Base-by-base conservation (phyloP, 2,329 filamentous ascomycete genomes). In the Acarospora socialis region DNA sequence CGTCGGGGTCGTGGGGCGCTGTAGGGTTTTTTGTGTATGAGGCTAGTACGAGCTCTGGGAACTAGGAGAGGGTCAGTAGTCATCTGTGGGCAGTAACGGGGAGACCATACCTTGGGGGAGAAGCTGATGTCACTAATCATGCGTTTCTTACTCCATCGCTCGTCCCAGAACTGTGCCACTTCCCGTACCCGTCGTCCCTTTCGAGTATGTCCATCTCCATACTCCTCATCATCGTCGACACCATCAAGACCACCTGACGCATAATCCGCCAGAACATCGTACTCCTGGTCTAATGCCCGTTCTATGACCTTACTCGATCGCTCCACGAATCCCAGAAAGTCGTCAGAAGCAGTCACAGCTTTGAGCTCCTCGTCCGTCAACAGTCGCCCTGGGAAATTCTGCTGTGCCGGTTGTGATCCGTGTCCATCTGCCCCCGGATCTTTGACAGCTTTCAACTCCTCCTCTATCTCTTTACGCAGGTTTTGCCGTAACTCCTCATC, bases 21-120 rank as follows among this genome's bases (percentile, higher is more conserved):
- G 87, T 81, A 4, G 87, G 83, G 51, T 94, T 94, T 60, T 95
- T 98, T 34, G 90, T 98, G 56, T 98, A 95, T 3, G 90, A 82
- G 18, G 90, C 86, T 28, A 95, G 73, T 28, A 98, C 66, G 21
- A 98, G 70, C 57, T 98, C 90, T 16, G 81, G 82, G 49, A 90
- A 92, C 64, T 74, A 42, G 12, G 38, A 7, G 38, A 7, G 13
- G 9, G 23, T 5, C 10, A 21, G 7, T 20, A 24, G 6, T 12
- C 12, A 14, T 27, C 21, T 21, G 6, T 7, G 14, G 7, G 20
- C 9, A 16, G 13, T n/a, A n/a, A 34, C 12, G n/a, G 15, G 16
- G 28, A 18, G 4, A 19, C 31, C 49, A 30, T 54, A 73, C 71
- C 62, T 93, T 93, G 33, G 83, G 81, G 26, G 87, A 95, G 57